Percentiles rank a stretch among this genome's conserved stretches.
These are phyloP conservation scores for Agastache rugosa DNA, from an alignment of 257 asterid genomes.

Conservation along the genomic window DNA sequence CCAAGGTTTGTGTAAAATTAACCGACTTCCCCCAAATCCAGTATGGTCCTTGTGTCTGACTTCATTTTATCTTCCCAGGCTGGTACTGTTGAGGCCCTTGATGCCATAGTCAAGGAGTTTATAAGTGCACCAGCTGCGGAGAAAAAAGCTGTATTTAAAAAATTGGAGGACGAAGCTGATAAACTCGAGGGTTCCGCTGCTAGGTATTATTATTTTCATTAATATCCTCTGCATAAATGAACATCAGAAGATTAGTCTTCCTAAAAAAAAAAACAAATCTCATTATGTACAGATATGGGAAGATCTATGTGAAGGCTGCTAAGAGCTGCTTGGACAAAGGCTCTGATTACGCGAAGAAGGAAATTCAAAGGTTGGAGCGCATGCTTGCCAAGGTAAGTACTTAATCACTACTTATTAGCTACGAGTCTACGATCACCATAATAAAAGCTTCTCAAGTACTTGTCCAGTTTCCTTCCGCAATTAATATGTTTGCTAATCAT, in stretches of 20 bases:
- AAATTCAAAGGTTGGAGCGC: conserved; percentile 81
- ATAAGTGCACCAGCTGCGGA: conserved; percentile 65
- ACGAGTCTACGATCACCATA: no score
- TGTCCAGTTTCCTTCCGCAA: no score
- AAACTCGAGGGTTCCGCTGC: conserved; percentile 75
- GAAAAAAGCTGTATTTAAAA: conserved; percentile 57
- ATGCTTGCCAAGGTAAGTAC: conserved; percentile 84
- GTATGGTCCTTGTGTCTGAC: conserved; percentile 12
- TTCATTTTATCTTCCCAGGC: conserved; percentile 59
- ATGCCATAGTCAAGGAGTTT: conserved; percentile 80
- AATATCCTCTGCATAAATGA: conserved; percentile 1
- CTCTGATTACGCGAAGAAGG: conserved; percentile 80
- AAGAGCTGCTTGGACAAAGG: conserved; percentile 87
- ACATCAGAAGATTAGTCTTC: neutral
- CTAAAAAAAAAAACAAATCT: neutral
- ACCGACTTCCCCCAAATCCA: neutral
- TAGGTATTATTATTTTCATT: conserved; percentile 50
- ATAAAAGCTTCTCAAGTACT: no score
- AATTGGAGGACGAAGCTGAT: conserved; percentile 76
- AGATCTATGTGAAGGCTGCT: conserved; percentile 86
- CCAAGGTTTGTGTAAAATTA: conserved; percentile 58
- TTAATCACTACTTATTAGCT: neutral
- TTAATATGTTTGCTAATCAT: no score
- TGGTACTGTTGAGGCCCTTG: conserved; percentile 72
- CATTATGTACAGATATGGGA: conserved; percentile 58